Percentiles rank a stretch among this genome's conserved stretches.
These are phyloP conservation scores for Kwoniella shandongensis DNA, from an alignment of 768 basidiomycete genomes.

Conservation along the genomic window DNA sequence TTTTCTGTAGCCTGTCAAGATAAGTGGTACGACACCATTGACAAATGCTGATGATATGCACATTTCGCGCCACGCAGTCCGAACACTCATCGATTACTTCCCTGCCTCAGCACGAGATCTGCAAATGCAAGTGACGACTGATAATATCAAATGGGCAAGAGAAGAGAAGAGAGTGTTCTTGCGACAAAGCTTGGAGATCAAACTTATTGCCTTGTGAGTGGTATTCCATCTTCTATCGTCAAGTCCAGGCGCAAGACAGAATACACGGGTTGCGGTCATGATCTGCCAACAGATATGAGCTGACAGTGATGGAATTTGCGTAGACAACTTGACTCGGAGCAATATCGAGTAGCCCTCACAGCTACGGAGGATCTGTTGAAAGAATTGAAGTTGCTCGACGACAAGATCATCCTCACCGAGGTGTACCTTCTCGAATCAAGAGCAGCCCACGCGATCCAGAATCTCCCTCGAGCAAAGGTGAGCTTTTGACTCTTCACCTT, in stretches of 20 bases:
- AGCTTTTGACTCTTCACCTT: slow-evolving; percentile 19
- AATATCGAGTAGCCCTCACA: slow-evolving; percentile 73
- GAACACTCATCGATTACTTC: slow-evolving; percentile 91
- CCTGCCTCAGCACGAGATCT: slow-evolving; percentile 67
- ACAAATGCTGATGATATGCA: too few species aligned
- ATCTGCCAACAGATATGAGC: background rate
- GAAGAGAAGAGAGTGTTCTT: slow-evolving; percentile 90
- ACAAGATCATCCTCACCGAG: slow-evolving; percentile 96
- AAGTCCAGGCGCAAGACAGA: slow-evolving; percentile 33
- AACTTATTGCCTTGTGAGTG: slow-evolving; percentile 67
- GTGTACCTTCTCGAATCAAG: slow-evolving; percentile 91
- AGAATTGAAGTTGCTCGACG: slow-evolving; percentile 89
- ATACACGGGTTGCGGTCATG: too few species aligned
- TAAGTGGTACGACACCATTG: too few species aligned
- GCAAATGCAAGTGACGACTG: slow-evolving; percentile 81
- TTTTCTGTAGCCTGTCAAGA: too few species aligned
- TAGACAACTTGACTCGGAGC: slow-evolving; percentile 64
- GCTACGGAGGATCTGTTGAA: slow-evolving; percentile 84
- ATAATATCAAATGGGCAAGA: slow-evolving; percentile 91
- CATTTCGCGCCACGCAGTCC: slow-evolving; percentile 60
- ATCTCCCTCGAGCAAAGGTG: slow-evolving; percentile 86
- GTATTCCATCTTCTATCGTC: background rate
- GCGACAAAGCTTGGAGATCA: slow-evolving; percentile 87
- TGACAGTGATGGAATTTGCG: too few species aligned
- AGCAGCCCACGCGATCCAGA: slow-evolving; percentile 84